Percentiles rank a stretch among this genome's conserved stretches.
These are phyloP conservation scores for Rosa lucieae DNA, from an alignment of 306 rosid genomes.

Conservation along the genomic window DNA sequence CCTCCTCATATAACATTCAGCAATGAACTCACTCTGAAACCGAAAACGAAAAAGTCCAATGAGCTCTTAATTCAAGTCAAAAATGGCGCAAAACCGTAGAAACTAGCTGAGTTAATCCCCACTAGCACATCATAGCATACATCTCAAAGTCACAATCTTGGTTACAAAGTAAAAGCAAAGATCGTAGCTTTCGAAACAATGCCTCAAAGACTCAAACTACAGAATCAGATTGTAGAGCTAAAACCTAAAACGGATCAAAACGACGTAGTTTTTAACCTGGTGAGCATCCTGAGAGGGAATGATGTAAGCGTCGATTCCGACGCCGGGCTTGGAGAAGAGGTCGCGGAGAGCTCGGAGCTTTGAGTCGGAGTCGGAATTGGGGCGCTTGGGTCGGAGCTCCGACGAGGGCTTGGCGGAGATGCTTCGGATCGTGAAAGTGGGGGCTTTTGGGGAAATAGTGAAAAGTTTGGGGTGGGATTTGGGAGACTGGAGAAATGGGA, in stretches of 20 bases:
- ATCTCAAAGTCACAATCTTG: not conserved
- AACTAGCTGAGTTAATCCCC: not conserved
- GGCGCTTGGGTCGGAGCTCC: conserved; percentile 37
- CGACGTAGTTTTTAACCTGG: conserved; percentile 49
- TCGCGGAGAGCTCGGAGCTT: conserved; percentile 69
- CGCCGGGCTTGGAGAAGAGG: conserved; percentile 63
- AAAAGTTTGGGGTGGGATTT: conserved; percentile 25
- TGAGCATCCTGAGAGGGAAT: conserved; percentile 96
- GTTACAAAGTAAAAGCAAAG: not conserved
- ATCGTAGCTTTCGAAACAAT: not conserved
- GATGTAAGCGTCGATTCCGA: conserved; percentile 76
- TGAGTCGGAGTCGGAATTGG: conserved; percentile 46
- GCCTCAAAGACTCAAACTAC: not conserved
- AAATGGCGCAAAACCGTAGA: not conserved
- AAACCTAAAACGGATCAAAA: not conserved
- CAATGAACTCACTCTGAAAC: conserved; percentile 90
- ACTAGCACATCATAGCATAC: not conserved
- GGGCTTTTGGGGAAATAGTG: conserved; percentile 24
- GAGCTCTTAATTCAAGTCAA: not conserved
- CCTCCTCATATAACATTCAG: conserved; percentile 84
- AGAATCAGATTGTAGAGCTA: not conserved
- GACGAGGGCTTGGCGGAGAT: conserved; percentile 74
- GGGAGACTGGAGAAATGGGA: conserved; percentile 33
- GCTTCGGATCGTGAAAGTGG: conserved; percentile 35
- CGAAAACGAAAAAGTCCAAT: conserved; percentile 2